Base-by-base conservation (phyloP, 306 rosid species). In the Prosopis cineraria region DNA sequence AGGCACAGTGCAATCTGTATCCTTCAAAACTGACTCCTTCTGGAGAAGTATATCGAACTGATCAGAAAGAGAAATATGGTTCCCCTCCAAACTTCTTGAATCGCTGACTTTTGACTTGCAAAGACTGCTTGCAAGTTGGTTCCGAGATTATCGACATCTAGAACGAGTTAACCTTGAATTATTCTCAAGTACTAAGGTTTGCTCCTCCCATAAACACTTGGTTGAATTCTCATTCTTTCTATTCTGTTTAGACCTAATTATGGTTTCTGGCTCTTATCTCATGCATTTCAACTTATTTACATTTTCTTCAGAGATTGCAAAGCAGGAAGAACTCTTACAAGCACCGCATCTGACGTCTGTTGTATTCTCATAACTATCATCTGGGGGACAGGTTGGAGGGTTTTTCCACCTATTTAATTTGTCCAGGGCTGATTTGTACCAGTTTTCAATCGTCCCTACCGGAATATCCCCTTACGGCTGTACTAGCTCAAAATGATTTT, bases 101-200 rank as follows among this genome's bases (percentile, higher is more conserved):
- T 27, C 65, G 41, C 67, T 41, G 47, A 58, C 85, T 85, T 86
- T 86, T 60, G 72, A 64, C 44, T 81, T 85, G 43, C 56, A 79
- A 73, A 83, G 68, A 53, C 70, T 69, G 68, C 45, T 82, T 29
- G 72, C 16, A 41, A 70, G 68, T 75, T 89, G 90, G 72, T 85
- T 87, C 64, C 83, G 87, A 41, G 78, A 78, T 78, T 91, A 71
- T 70, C 89, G 89, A 76, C 55, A 87, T 84, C 85, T 92, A 33
- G 98, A 92, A 78, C 95, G 97, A 67, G 97, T 92, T 70, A 86
- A 12, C 85, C 96, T 92, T 63, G 88, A 31, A 75, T 71, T 85
- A 33, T 80, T 78, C 76, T 86, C 89, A 80, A 78, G 83, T 37
- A 79, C 77, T 44, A 75, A 24, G 48, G 68, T 50, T 36, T 84